Conservation (phyloP, 2,329 filamentous ascomycete species). For the Neospermospora avenae region DNA sequence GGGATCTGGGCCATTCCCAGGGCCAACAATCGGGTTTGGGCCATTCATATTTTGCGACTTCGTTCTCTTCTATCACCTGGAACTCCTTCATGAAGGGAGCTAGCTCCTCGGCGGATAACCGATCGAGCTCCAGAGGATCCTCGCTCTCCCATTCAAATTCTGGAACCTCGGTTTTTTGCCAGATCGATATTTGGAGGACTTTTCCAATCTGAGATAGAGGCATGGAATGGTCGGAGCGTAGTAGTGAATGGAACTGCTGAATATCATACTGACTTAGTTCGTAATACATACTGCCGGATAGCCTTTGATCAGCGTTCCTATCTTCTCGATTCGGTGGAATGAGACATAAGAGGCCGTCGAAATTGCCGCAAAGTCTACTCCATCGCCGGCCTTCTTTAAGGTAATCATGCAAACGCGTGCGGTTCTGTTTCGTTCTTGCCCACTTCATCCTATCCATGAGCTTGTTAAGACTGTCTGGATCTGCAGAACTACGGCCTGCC, state of each 20-base stretch:
- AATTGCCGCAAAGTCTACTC: slow-evolving; percentile 9
- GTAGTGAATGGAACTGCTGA: slow-evolving; percentile 5
- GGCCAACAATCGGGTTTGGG: slow-evolving; percentile 3
- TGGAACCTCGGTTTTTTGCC: slow-evolving; percentile 4
- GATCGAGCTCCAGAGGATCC: slow-evolving; percentile 6
- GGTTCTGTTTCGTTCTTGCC: slow-evolving; percentile 2
- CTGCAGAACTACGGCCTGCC: slow-evolving; percentile 1
- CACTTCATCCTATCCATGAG: slow-evolving; percentile 9
- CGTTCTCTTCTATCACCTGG: slow-evolving; percentile 2
- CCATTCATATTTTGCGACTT: background rate
- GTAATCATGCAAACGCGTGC: slow-evolving; percentile 4
- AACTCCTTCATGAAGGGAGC: slow-evolving; percentile 11
- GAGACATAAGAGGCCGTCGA: slow-evolving; percentile 10
- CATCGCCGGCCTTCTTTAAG: slow-evolving; percentile 13
- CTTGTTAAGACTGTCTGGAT: slow-evolving; percentile 6
- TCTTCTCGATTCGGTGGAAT: slow-evolving; percentile 9
- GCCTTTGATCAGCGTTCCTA: background rate
- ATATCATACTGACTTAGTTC: slow-evolving; percentile 5
- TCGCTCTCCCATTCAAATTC: slow-evolving; percentile 9
- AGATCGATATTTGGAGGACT: slow-evolving; percentile 10
- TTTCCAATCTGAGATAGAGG: slow-evolving; percentile 7
- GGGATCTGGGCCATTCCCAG: slow-evolving; percentile 8
- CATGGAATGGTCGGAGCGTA: slow-evolving; percentile 5
- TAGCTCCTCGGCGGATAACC: slow-evolving; percentile 1
- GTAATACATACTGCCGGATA: slow-evolving; percentile 8